Percentiles rank a stretch among this genome's conserved stretches.
phyloP scores from a whole-genome alignment of 2,329 filamentous ascomycete species.

The Ramularia collo-cygni region DNA sequence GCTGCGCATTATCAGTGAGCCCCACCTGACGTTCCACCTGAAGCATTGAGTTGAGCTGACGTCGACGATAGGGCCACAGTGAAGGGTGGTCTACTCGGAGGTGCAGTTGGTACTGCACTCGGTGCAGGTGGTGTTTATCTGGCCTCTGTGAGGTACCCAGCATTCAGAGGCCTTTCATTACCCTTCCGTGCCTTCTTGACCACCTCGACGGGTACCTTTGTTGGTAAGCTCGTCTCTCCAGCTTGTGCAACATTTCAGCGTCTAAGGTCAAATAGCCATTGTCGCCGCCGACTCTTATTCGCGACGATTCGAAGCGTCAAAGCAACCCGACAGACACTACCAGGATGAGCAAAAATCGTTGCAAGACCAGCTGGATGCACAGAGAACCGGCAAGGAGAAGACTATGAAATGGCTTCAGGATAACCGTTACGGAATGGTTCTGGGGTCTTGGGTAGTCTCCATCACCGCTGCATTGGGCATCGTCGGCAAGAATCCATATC shows the following conservation, averaged over 20 bases:
- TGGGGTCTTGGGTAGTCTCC: slow-evolving; percentile 70
- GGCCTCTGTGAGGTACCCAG: slow-evolving; percentile 64
- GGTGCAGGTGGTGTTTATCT: slow-evolving; percentile 62
- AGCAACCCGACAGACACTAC: slow-evolving; percentile 63
- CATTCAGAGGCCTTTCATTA: slow-evolving; percentile 73
- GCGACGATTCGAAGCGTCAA: slow-evolving; percentile 61
- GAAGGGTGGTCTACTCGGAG: slow-evolving; percentile 71
- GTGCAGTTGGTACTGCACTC: slow-evolving; percentile 57
- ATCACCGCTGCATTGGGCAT: slow-evolving; percentile 69
- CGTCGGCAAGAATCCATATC: slow-evolving; percentile 69
- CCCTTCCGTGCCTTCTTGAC: slow-evolving; percentile 89
- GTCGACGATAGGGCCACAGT: slow-evolving; percentile 55
- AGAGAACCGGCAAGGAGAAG: slow-evolving; percentile 53
- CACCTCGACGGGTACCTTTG: slow-evolving; percentile 73
- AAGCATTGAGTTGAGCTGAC: slow-evolving; percentile 7
- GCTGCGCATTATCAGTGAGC: slow-evolving; percentile 68
- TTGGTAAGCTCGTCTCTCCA: slow-evolving; percentile 42
- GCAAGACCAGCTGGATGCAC: slow-evolving; percentile 46
- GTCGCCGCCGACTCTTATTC: slow-evolving; percentile 72
- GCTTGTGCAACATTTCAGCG: neutral
- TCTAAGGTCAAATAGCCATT: slow-evolving; percentile 46
- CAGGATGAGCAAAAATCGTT: slow-evolving; percentile 55
- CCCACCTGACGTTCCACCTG: neutral
- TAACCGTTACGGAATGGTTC: slow-evolving; percentile 83
- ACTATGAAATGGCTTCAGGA: slow-evolving; percentile 66